Evolutionary conservation across 2,329 filamentous ascomycete genomes (phyloP).

Genomic region (Aspergillus awamori): DNA sequence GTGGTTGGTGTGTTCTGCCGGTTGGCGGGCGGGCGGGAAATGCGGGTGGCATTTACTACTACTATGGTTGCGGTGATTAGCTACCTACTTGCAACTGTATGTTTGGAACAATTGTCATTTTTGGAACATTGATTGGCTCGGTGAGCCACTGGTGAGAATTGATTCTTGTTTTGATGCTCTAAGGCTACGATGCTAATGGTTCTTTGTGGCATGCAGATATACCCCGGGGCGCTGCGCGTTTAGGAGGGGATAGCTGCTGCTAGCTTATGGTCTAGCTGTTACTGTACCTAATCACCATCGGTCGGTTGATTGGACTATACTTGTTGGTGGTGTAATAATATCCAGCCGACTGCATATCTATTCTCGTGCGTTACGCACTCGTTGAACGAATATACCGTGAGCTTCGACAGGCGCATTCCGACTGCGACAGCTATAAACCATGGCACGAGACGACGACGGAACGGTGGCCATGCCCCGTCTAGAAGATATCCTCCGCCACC

Average conservation of each 20-base stretch:
- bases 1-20: constrained; percentile 27
- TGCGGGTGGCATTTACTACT: not conserved
- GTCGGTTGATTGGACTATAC: not conserved
- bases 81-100: not conserved
- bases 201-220: not conserved
- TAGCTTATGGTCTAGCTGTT: not conserved
- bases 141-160: not conserved
- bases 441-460: constrained; percentile 58
- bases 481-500: constrained; percentile 88
- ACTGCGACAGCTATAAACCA: constrained; percentile 19
- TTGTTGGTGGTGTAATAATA: not conserved
- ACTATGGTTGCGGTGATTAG: not conserved
- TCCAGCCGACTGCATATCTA: accelerated
- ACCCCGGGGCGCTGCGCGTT: constrained; percentile 13
- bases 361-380: not conserved
- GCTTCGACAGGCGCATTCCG: not conserved
- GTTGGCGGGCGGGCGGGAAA: constrained; percentile 2
- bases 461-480: constrained; percentile 71
- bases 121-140: not conserved
- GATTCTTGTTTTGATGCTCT: not conserved
- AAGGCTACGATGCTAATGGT: not conserved
- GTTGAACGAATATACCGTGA: not conserved
- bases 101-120: not conserved
- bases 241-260: constrained; percentile 1
- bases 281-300: not conserved